Base-by-base conservation (phyloP, 805 yeast genomes). In the Yarrowia porcina region DNA sequence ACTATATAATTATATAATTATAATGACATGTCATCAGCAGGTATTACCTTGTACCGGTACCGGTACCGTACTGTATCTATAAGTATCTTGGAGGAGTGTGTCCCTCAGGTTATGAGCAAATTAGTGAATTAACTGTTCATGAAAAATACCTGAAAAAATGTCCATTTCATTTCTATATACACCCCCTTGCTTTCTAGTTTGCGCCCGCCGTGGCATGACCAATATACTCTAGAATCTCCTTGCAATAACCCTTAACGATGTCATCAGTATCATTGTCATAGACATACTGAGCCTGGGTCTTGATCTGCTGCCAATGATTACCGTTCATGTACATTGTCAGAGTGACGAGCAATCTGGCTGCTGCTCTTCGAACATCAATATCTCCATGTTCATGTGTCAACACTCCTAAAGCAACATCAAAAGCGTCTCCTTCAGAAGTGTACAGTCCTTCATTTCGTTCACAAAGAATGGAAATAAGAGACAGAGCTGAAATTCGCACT, bases 401-500 rank as follows among this genome's bases (percentile, higher is more conserved):
- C 0, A 93, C 80, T 7, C 97, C 96, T 32, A 88, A 72, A 0
- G 89, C 84, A 70, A 96, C 85, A 69, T 91, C 97, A 45, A 89
- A 73, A 9, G 87, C 80, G 57, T 86, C 88, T 0, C 72, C 70
- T 11, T 90, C 73, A 64, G 78, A 75, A 9, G 35, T 39, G 30
- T 39, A 39, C 15, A 56, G 36, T 3, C 61, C 49, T 15, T 41
- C 72, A 69, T 0, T 76, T 41, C 0, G 90, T 68, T 0, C 87
- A 88, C 6, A 74, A 61, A 0, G 91, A 86, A 64, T 84, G 83
- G 1, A 76, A 75, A 66, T 82, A 82, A 68, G 91, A 82, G 36
- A 88, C 84, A 92, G 81, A 0, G 97, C 83, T 1, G 97, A 92
- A 88, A 90, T 86, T 67, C 97, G 78, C 39, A 91, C 66, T 39